Base-by-base conservation (phyloP, 805 yeast genomes). In the Starmera caribaea region DNA sequence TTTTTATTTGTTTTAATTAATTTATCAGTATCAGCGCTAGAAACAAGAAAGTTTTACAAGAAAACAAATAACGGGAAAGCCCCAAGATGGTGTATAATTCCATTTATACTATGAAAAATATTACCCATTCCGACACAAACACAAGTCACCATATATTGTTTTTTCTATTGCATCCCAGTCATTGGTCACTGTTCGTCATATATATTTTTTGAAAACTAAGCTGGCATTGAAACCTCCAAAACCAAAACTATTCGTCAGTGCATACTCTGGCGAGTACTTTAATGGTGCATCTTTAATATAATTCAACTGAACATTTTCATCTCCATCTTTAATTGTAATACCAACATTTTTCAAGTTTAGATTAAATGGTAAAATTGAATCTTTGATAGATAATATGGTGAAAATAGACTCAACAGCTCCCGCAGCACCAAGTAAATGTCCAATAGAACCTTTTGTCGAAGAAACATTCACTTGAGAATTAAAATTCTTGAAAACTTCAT, bases 171-270 rank as follows among this genome's bases (percentile, higher is more conserved):
- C 21, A 15, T 14, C 13, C 6, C 8, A 32, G 10, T 32, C n/a
- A 15, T n/a, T 26, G 8, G 13, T 21, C 7, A n/a, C 3, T 16
- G 2, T 26, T 42, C 31, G 40, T 32, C 37, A 39, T 5, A 11
- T 21, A 35, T 45, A 60, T 43, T 61, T 66, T 28, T 65, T 63
- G 46, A 80, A 73, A 34, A 79, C 68, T 3, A 92, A 53, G 3
- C 94, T 72, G 7, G 94, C 81, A 58, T 92, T 92, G 5, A 94
- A 86, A 8, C 99, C 99, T 8, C 99, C 99, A 63, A 92, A 92
- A 1, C 98, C 99, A 62, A 94, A 90, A 50, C 96, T 86, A 54
- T 92, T 92, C 36, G 87, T 76, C 49, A 92, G 45, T 0, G 90
- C 97, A 46, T 73, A 69, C 3, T 70, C 51, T 4, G 83, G 55